Evolutionary conservation across 768 basidiomycete species (phyloP).

Genomic region (Sporobolomyces roseus): DNA sequence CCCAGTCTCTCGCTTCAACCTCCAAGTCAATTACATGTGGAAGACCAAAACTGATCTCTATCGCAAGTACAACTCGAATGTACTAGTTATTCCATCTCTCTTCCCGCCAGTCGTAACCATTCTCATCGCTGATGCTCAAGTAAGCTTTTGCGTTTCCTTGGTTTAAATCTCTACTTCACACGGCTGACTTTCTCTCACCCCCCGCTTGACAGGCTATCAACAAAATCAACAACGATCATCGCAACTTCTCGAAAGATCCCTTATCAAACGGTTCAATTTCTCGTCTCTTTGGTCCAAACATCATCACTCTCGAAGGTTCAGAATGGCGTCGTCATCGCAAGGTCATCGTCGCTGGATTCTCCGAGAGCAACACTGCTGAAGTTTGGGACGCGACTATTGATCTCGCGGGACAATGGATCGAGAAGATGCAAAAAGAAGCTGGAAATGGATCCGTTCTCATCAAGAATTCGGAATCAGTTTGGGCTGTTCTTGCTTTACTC

Average conservation of each 20-base stretch:
- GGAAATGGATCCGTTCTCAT: not conserved
- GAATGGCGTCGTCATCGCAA: conserved; percentile 66
- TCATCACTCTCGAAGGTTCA: conserved; percentile 63
- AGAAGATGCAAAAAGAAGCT: conserved; percentile 15
- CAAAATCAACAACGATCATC: conserved; percentile 13
- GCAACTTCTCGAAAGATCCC: conserved; percentile 2
- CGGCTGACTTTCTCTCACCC: not conserved
- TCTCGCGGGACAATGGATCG: conserved; percentile 30
- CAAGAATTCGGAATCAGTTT: conserved; percentile 18
- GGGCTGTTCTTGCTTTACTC: conserved; percentile 31
- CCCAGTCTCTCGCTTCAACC: not conserved
- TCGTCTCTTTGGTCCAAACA: conserved; percentile 59
- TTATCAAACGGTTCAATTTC: conserved; percentile 45
- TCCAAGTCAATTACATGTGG: not conserved
- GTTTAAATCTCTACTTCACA: not conserved
- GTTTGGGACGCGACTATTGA: conserved; percentile 39
- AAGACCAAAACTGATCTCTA: conserved; percentile 4
- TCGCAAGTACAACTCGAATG: conserved; percentile 14
- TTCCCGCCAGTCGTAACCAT: conserved; percentile 8
- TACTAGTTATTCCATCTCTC: conserved; percentile 8
- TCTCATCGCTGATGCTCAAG: conserved; percentile 13
- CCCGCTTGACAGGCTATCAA: conserved; percentile 5
- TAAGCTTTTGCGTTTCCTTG: not conserved
- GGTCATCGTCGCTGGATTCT: conserved; percentile 63
- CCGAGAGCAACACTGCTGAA: conserved; percentile 47